Percentiles rank a stretch among this genome's conserved stretches.
These are phyloP conservation scores for Brassica carinata DNA, from an alignment of 345 rosid genomes.

Conservation along the genomic window DNA sequence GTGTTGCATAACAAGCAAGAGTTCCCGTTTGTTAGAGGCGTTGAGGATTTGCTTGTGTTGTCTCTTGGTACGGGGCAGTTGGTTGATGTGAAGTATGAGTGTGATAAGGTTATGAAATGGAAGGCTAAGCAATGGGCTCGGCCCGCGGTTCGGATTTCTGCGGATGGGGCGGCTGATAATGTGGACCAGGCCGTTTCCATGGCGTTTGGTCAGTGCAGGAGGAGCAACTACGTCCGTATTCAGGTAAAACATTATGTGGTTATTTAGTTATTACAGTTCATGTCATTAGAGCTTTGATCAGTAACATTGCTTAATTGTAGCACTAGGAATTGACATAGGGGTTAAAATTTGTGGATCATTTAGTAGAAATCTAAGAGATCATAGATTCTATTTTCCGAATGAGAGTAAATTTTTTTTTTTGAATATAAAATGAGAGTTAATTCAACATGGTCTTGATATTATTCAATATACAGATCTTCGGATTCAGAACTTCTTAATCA, in stretches of 20 bases:
- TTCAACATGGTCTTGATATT: too few species aligned
- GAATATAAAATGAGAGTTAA: too few species aligned
- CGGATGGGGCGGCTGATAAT: conserved; percentile 79
- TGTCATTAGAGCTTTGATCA: too few species aligned
- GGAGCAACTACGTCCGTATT: conserved; percentile 80
- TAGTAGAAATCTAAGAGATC: too few species aligned
- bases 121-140: conserved; percentile 86
- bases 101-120: conserved; percentile 82
- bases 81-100: conserved; percentile 70
- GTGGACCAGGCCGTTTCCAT: conserved; percentile 91
- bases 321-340: background rate
- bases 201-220: conserved; percentile 79
- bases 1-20: conserved; percentile 95
- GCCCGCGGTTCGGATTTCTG: conserved; percentile 78
- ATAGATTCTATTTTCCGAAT: too few species aligned
- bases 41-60: conserved; percentile 87
- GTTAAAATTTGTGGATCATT: too few species aligned
- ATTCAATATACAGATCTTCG: too few species aligned
- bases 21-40: conserved; percentile 93
- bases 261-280: background rate
- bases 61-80: conserved; percentile 85
- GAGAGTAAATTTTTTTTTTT: too few species aligned
- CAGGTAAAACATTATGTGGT: conserved; percentile 56
- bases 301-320: background rate
- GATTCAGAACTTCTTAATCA: too few species aligned